Base-by-base conservation (phyloP, 1,139 yeast genomes). In the Candida labiduridarum region DNA sequence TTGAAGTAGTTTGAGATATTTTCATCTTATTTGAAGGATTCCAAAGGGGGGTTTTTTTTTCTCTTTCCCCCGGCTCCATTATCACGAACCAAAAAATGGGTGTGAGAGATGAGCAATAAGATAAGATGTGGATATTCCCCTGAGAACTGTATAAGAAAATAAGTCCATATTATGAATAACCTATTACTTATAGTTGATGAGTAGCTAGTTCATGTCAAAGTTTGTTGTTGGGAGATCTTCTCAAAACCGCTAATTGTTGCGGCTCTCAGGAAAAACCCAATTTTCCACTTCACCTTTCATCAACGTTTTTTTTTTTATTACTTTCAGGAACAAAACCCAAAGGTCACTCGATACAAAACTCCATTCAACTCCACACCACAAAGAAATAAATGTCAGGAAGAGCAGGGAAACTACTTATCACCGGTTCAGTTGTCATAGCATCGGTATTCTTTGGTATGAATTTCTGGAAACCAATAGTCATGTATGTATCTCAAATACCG, bases 381-480 rank as follows among this genome's bases (percentile, higher is more conserved):
- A 25, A 8, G 2, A 25, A 25, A 38, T 16, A 8, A 22, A 68
- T 68, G 72, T 63, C 70, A 14, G 52, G 56, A n/a, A 51, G 53
- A 15, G 71, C 67, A 30, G 57, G 58, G 2, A 68, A 68, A 54
- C 62, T 61, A 11, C 41, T 66, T 1, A 57, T 69, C 0, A 49
- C 72, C 5, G 52, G 70, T 27, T 66, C 70, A 29, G 74, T 69
- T 4, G 70, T 73, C 6, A 71, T 67, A 6, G 57, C 74, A 34
- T 71, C 79, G 49, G 74, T 79, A 77, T 76, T 73, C 52, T 67
- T 77, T 27, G 87, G 94, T 0, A 70, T 83, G 50, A 81, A 79
- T 61, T 87, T 87, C 67, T 87, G 89, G 76, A 85, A 84, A 58
- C 95, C 96, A 1, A 65, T 87, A 31, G 78, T 87, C 4, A 76